These are phyloP conservation scores for Lanmaoa pseudosensibilis DNA, from an alignment of 768 basidiomycete genomes.

Conservation along the genomic window DNA sequence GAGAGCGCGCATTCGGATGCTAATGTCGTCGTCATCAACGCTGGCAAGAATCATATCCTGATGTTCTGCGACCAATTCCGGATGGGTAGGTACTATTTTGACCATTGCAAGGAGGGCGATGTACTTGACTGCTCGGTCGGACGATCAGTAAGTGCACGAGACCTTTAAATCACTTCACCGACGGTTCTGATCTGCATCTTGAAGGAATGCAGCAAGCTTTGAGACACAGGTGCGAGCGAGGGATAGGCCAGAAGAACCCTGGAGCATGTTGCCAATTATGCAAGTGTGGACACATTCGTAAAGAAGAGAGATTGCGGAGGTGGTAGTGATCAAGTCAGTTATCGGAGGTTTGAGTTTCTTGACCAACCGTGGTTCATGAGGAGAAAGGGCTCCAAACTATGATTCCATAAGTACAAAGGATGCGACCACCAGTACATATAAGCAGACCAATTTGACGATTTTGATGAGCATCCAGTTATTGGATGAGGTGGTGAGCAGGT, in stretches of 20 bases:
- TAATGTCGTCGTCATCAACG: conserved; percentile 90
- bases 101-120: conserved; percentile 93
- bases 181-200: conserved; percentile 96
- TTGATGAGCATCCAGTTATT: conserved; percentile 99
- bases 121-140: conserved; percentile 78
- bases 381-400: conserved; percentile 91
- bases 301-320: conserved; percentile 90
- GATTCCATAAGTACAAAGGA: background rate
- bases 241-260: conserved; percentile 69
- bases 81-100: conserved; percentile 92
- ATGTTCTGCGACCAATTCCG: conserved; percentile 86
- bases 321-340: conserved; percentile 93
- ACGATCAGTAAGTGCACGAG: conserved; percentile 16
- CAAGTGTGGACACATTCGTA: conserved; percentile 99
- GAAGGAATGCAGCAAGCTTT: conserved; percentile 88
- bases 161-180: conserved; percentile 37
- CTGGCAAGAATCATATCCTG: conserved; percentile 89
- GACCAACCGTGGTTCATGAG: conserved; percentile 89
- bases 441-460: conserved; percentile 86
- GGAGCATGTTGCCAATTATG: conserved; percentile 95
- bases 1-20: conserved; percentile 93
- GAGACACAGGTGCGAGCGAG: conserved; percentile 88
- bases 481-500: conserved; percentile 86
- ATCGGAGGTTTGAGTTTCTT: conserved; percentile 93
- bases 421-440: background rate